Evolutionary conservation across 495 filamentous ascomycete genomes (phyloP), one percentile per base, ranked within the genome.

Genomic region (Penicillium salamii): DNA sequence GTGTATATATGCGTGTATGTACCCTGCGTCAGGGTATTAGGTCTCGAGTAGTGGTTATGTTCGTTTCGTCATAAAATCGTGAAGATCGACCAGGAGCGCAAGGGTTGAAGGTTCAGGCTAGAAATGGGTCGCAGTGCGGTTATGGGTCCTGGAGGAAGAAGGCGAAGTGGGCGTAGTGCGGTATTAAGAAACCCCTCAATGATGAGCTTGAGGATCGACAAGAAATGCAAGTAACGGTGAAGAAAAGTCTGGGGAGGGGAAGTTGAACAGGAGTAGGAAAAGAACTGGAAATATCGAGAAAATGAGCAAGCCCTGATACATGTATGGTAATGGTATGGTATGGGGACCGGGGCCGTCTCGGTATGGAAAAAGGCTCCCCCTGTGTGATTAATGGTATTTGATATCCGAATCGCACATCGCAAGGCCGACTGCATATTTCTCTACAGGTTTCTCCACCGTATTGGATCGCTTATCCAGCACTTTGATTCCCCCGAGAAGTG

Each of bases 31-130:
- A 26, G 23, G 4, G 23, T 26, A 8, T 26, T 4, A 26, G n/a
- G n/a, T n/a, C n/a, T 23, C 23, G n/a, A 14, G 14, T 2, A 8
- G 13, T n/a, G 34, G n/a, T 9, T 28, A 32, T 35, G 44, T 43
- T 62, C 65, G 65, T 66, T 40, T 55, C 62, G 65, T 68, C 65
- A 53, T 68, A 53, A 51, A 54, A 42, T 59, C 62, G 51, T 61
- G 33, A 26, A 58, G 35, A 14, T 21, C 12, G 35, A 26, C 29
- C 35, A 42, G 34, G 24, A 43, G 13, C 17, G 43, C 26, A 44
- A 31, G 46, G 21, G 26, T 34, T n/a, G n/a, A n/a, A 9, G 7
- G 28, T 14, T 17, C 31, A 15, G 20, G 14, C 28, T 15, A 26
- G 13, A 38, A 24, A 33, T n/a, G 11, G 38, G 24, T 42, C 28